phyloP scores from a whole-genome alignment of 257 asterid species.

The Solanum gandarillasii region DNA sequence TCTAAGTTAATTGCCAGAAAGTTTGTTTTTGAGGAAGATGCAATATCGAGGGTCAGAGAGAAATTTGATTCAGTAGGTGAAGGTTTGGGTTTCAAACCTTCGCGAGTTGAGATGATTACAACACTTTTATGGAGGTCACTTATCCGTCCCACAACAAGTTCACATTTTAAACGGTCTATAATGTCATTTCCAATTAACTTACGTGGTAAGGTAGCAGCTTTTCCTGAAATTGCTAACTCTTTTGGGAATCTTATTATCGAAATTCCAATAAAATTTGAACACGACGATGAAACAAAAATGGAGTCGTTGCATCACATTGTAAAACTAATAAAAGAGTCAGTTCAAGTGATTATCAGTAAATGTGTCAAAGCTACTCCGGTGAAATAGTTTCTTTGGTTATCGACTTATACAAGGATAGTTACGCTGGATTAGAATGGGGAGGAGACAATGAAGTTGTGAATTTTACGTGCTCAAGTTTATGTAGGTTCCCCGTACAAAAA shows the following conservation, averaged over 20 bases:
- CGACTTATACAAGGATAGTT: neutral
- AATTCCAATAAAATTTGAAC: neutral
- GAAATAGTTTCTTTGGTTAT: neutral
- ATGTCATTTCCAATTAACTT: neutral
- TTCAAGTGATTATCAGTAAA: neutral
- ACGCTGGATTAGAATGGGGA: neutral
- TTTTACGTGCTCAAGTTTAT: no score
- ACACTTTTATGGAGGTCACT: neutral
- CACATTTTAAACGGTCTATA: neutral
- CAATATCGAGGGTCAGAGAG: neutral
- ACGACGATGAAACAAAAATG: neutral
- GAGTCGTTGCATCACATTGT: neutral
- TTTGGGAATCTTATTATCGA: constrained; percentile 7
- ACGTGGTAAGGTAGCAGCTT: neutral
- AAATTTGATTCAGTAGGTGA: neutral
- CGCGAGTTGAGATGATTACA: constrained; percentile 2
- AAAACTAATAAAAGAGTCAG: neutral
- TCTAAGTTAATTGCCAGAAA: neutral
- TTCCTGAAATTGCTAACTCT: neutral
- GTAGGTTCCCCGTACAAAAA: no score
- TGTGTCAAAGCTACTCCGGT: neutral
- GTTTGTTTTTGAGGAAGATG: neutral
- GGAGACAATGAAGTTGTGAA: no score
- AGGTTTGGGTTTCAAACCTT: neutral
- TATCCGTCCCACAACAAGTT: neutral